Percentiles rank a stretch among this genome's conserved stretches.
phyloP scores from a whole-genome alignment of 305 asterid genomes.

The Ruellia speciosa region DNA sequence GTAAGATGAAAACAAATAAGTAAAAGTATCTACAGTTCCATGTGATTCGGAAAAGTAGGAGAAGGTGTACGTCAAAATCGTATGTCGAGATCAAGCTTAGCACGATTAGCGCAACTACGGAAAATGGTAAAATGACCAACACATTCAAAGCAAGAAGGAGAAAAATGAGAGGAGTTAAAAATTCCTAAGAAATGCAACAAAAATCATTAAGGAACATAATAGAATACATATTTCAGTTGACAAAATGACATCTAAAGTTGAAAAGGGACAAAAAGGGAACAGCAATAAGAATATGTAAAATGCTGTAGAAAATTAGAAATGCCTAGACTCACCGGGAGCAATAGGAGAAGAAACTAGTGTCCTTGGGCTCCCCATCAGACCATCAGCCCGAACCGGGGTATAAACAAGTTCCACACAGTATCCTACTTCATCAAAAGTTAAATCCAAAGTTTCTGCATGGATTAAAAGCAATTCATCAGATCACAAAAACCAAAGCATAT shows the following conservation, averaged over 20 bases:
- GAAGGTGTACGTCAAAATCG: too few species aligned
- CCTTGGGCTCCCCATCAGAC: constrained; percentile 55
- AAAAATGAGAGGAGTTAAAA: too few species aligned
- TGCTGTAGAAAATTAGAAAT: constrained; percentile 5
- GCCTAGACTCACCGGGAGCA: constrained; percentile 59
- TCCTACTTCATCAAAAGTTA: constrained; percentile 69
- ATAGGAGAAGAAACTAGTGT: constrained; percentile 59
- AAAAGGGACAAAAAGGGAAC: neutral
- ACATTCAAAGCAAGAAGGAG: too few species aligned
- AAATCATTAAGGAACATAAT: too few species aligned
- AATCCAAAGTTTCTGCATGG: constrained; percentile 65
- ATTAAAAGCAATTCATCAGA: constrained; percentile 21
- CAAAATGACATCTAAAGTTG: neutral
- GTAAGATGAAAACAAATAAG: neutral
- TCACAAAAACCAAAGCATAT: constrained; percentile 11
- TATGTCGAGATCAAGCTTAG: too few species aligned
- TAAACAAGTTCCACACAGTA: constrained; percentile 60
- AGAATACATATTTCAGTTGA: too few species aligned
- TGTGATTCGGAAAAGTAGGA: too few species aligned
- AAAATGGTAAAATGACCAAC: too few species aligned
- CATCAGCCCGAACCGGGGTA: constrained; percentile 87
- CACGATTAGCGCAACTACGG: too few species aligned
- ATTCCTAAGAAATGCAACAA: too few species aligned
- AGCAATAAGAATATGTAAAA: constrained; percentile 9
- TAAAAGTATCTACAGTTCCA: neutral